Evolutionary conservation across 2,329 filamentous ascomycete species (phyloP), one percentile per base, ranked within the genome.

Genomic region (Colletotrichum nymphaeae): DNA sequence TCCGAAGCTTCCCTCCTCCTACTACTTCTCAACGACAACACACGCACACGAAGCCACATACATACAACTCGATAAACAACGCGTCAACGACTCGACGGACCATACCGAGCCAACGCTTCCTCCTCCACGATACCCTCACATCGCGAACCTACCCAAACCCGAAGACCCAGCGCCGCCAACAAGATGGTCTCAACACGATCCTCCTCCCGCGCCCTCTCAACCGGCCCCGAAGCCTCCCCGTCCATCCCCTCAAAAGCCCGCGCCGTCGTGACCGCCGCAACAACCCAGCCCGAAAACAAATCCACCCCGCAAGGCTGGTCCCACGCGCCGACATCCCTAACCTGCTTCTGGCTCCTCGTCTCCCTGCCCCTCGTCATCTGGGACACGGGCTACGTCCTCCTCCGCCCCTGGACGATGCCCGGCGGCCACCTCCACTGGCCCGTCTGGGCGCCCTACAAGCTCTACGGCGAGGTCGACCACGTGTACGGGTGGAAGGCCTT

Each of bases 331-430:
- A 82, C 85, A 8, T 73, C 78, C 1, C 67, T 80, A 1, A 88
- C 86, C 26, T 87, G 94, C 56, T 76, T 91, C 75, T 97, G 95
- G 95, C 87, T 97, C 30, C 83, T 88, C 72, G 75, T 96, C 74
- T 95, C 93, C 24, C 84, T 97, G 19, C 94, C 94, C 1, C 88
- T 97, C 73, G 94, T 97, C 62, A 79, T 90, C 63, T 97, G 95
- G 95, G 95, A 98, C 84, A 90, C 89, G 35, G 85, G 86, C 71
- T 98, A 97, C 84, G 91, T 97, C 52, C 86, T 97, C 59, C 85
- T 94, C 67, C 93, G 95, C 24, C 95, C 95, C 35, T 90, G 92
- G 82, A 93, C 91, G 70, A 97, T 98, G 93, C 90, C 92, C 0
- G 94, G 94, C 76, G 95, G 95, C 19, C 83, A 82, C 59, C 85